These are phyloP conservation scores for Pleurotus platypus DNA, from an alignment of 768 basidiomycete genomes.

Conservation along the genomic window DNA sequence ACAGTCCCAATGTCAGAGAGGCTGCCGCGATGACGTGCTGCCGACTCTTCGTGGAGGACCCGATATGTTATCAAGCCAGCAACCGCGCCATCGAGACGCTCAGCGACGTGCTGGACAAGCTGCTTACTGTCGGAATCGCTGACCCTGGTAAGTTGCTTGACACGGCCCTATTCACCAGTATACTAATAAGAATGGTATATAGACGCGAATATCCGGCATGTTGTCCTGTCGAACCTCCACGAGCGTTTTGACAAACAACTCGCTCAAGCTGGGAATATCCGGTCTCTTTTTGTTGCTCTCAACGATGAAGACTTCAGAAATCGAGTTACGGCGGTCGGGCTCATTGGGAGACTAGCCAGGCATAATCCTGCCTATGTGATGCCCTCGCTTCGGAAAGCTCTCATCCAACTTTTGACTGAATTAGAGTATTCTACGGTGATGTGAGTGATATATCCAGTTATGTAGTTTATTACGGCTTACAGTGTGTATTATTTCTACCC, in stretches of 20 bases:
- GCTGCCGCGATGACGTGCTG: slow-evolving; percentile 93
- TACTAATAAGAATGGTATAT: slow-evolving; percentile 1
- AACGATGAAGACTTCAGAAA: slow-evolving; percentile 97
- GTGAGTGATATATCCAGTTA: slow-evolving; percentile 27
- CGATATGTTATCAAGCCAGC: slow-evolving; percentile 94
- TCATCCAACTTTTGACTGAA: slow-evolving; percentile 95
- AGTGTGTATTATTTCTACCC: background rate
- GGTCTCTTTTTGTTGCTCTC: slow-evolving; percentile 92
- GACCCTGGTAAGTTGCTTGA: slow-evolving; percentile 71
- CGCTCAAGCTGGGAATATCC: slow-evolving; percentile 95
- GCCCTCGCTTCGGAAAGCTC: slow-evolving; percentile 91
- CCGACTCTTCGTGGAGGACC: slow-evolving; percentile 87
- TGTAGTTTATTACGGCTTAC: background rate
- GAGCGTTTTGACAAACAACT: slow-evolving; percentile 96
- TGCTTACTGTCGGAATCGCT: slow-evolving; percentile 91
- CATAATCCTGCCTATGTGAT: slow-evolving; percentile 99
- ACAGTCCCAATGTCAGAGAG: slow-evolving; percentile 79
- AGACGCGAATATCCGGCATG: slow-evolving; percentile 82
- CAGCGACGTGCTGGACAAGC: slow-evolving; percentile 95
- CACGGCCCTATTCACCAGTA: background rate
- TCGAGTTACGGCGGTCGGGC: slow-evolving; percentile 78
- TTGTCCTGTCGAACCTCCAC: slow-evolving; percentile 83
- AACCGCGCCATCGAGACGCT: slow-evolving; percentile 96
- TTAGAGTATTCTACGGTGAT: slow-evolving; percentile 89
- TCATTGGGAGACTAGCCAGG: slow-evolving; percentile 90